Conservation (phyloP, 345 rosid genomes). For the Eucalyptus cloeziana region DNA sequence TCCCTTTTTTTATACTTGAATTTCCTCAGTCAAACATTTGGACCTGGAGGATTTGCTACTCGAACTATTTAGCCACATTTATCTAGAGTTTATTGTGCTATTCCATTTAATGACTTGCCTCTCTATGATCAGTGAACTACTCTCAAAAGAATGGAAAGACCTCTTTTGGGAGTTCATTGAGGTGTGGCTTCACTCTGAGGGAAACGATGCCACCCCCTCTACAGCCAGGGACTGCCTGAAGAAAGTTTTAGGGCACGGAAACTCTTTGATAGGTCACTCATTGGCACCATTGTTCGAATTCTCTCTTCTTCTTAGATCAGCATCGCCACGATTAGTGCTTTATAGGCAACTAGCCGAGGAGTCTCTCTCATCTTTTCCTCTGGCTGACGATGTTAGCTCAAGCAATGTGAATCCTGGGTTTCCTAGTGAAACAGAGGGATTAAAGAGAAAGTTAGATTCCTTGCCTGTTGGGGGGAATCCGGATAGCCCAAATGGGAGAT, state of each 20-base stretch:
- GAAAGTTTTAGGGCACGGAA: conserved; percentile 39
- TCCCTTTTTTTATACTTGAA: not conserved
- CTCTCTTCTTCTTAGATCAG: conserved; percentile 79
- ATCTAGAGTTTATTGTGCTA: not conserved
- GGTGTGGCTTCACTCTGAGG: conserved; percentile 45
- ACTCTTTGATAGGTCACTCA: conserved; percentile 35
- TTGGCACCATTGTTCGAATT: conserved; percentile 66
- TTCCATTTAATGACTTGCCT: not conserved
- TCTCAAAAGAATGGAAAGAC: conserved; percentile 73
- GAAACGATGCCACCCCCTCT: conserved; percentile 28
- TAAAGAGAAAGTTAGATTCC: conserved; percentile 18
- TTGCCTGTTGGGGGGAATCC: conserved; percentile 47
- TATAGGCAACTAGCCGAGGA: conserved; percentile 89
- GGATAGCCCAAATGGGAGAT: conserved; percentile 40
- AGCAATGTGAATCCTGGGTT: conserved; percentile 1
- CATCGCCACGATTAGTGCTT: conserved; percentile 85
- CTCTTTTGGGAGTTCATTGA: conserved; percentile 84
- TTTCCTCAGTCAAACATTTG: not conserved
- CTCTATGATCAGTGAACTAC: conserved; percentile 46
- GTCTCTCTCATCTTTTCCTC: conserved; percentile 86
- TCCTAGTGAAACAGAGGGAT: conserved; percentile 4
- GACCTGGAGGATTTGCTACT: not conserved
- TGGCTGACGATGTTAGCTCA: conserved; percentile 31
- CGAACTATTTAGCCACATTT: not conserved
- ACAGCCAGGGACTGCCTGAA: conserved; percentile 78